Evolutionary conservation across 2,329 filamentous ascomycete genomes (phyloP).

Genomic region (Lachnellula cervina): DNA sequence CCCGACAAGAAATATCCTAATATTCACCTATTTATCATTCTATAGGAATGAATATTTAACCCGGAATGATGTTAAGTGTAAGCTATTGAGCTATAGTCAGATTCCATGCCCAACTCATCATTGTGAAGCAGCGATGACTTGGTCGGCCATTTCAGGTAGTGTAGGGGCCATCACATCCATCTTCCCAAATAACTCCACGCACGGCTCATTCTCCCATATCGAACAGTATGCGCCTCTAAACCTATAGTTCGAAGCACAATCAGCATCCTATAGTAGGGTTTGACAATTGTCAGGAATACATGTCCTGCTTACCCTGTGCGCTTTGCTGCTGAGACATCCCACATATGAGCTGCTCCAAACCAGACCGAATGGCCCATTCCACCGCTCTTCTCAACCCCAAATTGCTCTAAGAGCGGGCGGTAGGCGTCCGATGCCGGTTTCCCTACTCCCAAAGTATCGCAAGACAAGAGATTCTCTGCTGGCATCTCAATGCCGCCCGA

Average conservation of each 20-base stretch:
- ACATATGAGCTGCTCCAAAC: conserved; percentile 57
- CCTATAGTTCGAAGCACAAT: conserved; percentile 25
- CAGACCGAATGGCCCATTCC: conserved; percentile 35
- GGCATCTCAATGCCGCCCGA: conserved; percentile 47
- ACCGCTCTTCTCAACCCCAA: no score
- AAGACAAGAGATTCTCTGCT: conserved; percentile 45
- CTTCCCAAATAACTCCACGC: conserved; percentile 43
- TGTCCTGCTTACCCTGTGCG: conserved; percentile 28
- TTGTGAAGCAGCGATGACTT: conserved; percentile 34
- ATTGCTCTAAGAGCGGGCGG: conserved; percentile 37
- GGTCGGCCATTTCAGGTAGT: conserved; percentile 44
- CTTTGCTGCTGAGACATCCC: conserved; percentile 50
- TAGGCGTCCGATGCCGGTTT: conserved; percentile 49
- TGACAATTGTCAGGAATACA: no score
- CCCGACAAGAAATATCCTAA: no score
- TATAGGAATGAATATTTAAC: no score
- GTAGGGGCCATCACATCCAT: conserved; percentile 47
- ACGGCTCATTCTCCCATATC: conserved; percentile 47
- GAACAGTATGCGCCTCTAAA: conserved; percentile 51
- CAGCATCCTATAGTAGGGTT: no score
- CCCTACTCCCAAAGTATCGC: conserved; percentile 43
- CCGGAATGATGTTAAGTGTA: no score
- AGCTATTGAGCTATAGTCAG: no score
- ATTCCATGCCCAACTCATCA: not conserved
- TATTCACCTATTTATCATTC: no score